phyloP scores from a whole-genome alignment of 1,284 basidiomycete species.

The Prillingera fragicola region DNA sequence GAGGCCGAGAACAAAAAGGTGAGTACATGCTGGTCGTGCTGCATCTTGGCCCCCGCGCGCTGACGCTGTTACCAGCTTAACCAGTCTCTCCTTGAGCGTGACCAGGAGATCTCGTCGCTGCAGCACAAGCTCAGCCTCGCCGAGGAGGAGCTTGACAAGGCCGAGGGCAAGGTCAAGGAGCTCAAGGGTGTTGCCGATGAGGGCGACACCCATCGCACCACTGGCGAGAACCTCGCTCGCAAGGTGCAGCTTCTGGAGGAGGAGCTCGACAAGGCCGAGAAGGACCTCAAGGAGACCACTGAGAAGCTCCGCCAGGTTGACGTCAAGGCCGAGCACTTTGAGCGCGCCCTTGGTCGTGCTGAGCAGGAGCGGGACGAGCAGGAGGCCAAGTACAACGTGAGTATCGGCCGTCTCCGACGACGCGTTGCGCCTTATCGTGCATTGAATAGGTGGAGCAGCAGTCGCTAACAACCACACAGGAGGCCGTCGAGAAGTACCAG shows the following conservation, averaged over 20 bases:
- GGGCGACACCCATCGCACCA: constrained; percentile 66
- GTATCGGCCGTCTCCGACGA: constrained; percentile 10
- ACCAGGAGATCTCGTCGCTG: constrained; percentile 83
- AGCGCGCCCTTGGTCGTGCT: constrained; percentile 77
- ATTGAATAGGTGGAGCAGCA: background rate
- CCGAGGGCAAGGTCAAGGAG: constrained; percentile 66
- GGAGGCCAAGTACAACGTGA: constrained; percentile 93
- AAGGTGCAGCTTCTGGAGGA: constrained; percentile 92
- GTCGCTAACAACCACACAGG: constrained; percentile 52
- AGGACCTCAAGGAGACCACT: constrained; percentile 92
- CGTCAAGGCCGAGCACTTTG: constrained; percentile 98
- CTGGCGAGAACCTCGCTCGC: constrained; percentile 69
- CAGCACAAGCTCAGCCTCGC: constrained; percentile 66
- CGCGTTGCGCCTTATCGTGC: constrained; percentile 18
- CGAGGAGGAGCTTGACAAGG: constrained; percentile 69
- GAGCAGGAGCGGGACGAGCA: constrained; percentile 89
- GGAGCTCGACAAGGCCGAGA: constrained; percentile 92
- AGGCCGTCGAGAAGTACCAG: constrained; percentile 67
- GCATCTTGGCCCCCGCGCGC: background rate
- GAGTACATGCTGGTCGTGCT: constrained; percentile 9
- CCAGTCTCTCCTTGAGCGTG: constrained; percentile 72
- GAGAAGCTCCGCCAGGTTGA: constrained; percentile 98
- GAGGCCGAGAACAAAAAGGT: constrained; percentile 76
- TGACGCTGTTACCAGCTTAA: constrained; percentile 54
- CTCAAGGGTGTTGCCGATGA: constrained; percentile 67